Percentiles rank a stretch among this genome's conserved stretches.
Evolutionary conservation across 768 basidiomycete species (phyloP).

Genomic region (Suillus paluster): DNA sequence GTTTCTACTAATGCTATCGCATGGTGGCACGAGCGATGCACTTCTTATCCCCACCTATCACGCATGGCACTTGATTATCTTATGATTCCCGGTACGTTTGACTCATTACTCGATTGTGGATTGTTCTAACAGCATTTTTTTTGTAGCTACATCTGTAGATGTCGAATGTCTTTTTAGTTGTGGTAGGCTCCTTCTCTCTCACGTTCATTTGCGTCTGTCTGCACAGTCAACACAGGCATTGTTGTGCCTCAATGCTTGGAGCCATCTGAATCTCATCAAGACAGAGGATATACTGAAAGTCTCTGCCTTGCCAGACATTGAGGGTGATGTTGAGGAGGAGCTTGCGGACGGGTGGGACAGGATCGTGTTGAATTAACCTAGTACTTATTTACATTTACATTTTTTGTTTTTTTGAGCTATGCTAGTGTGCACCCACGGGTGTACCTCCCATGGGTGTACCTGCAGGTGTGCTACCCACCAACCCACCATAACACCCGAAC

Average conservation of each 20-base stretch:
- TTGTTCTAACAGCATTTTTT: constrained; percentile 19
- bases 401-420: not conserved
- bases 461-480: not conserved
- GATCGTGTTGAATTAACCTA: constrained; percentile 1
- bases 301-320: not conserved
- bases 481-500: not conserved
- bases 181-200: too few relatives aligned
- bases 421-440: not conserved
- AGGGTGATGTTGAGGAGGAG: not conserved
- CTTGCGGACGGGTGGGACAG: constrained; percentile 10
- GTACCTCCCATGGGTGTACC: not conserved
- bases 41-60: constrained; percentile 33
- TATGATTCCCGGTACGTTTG: constrained; percentile 33
- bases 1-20: constrained; percentile 26
- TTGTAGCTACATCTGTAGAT: constrained; percentile 15
- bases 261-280: constrained; percentile 21
- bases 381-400: not conserved
- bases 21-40: constrained; percentile 34
- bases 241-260: too few relatives aligned
- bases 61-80: constrained; percentile 41
- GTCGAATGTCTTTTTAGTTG: constrained; percentile 13
- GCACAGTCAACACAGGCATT: too few relatives aligned
- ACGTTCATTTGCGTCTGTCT: too few relatives aligned
- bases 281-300: constrained; percentile 20
- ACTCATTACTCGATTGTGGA: constrained; percentile 11